Evolutionary conservation across 306 rosid genomes (phyloP).

Genomic region (Cucumis sativus): DNA sequence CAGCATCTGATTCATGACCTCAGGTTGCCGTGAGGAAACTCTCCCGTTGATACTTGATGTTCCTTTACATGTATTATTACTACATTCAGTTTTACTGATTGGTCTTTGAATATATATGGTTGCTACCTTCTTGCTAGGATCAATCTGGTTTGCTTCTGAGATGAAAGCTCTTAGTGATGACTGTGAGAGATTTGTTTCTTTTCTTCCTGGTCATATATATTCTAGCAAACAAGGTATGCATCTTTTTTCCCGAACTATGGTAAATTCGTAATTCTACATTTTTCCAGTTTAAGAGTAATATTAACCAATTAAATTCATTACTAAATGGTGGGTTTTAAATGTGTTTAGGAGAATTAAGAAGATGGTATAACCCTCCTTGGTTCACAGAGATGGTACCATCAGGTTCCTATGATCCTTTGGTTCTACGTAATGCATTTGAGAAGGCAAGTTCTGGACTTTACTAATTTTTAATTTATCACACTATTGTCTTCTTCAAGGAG

Average conservation of each 20-base stretch:
- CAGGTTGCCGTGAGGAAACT: background rate
- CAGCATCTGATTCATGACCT: background rate
- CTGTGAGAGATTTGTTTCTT: constrained; percentile 79
- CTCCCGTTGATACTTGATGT: background rate
- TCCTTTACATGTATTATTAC: background rate
- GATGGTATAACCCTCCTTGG: constrained; percentile 98
- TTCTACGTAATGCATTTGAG: constrained; percentile 70
- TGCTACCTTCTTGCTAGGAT: constrained; percentile 45
- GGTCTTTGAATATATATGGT: background rate
- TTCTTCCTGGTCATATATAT: constrained; percentile 93
- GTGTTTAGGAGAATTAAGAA: constrained; percentile 65
- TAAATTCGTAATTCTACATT: background rate
- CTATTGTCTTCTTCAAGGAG: background rate
- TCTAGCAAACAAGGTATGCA: constrained; percentile 79
- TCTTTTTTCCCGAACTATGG: background rate
- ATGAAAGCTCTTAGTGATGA: constrained; percentile 97
- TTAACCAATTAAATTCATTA: background rate
- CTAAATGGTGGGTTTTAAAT: background rate
- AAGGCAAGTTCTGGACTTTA: constrained; percentile 32
- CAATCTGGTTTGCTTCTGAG: constrained; percentile 95
- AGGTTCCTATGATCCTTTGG: constrained; percentile 47
- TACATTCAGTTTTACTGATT: background rate
- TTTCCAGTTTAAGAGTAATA: background rate
- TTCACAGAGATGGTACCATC: constrained; percentile 57
- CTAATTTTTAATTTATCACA: background rate